These are phyloP conservation scores for Mycena leptocephala DNA, from an alignment of 768 basidiomycete genomes.

Conservation along the genomic window DNA sequence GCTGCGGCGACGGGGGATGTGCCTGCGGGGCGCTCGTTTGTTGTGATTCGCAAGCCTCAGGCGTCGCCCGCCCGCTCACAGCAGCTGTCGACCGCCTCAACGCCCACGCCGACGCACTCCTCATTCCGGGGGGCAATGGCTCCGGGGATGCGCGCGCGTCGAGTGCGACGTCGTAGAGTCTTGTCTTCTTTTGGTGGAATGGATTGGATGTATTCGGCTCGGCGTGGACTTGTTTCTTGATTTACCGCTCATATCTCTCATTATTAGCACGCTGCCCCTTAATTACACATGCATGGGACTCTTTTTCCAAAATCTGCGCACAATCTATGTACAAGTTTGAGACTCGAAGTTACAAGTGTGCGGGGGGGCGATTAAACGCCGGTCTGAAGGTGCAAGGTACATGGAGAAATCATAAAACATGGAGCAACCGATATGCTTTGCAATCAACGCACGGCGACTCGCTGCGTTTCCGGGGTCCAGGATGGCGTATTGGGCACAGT, in stretches of 20 bases:
- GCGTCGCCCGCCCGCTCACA: conserved; percentile 53
- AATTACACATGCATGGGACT: conserved; percentile 25
- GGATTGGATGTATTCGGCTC: background rate
- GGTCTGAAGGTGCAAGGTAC: too few relatives aligned
- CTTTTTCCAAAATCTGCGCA: too few relatives aligned
- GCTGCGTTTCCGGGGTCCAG: too few relatives aligned
- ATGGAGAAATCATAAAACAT: too few relatives aligned
- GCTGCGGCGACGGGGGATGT: conserved; percentile 49
- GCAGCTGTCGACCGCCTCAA: conserved; percentile 48
- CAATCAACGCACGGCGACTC: too few relatives aligned
- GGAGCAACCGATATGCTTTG: too few relatives aligned
- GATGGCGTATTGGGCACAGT: too few relatives aligned
- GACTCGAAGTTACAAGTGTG: too few relatives aligned
- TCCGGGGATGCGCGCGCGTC: conserved; percentile 35
- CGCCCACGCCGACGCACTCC: conserved; percentile 44
- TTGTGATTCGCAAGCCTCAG: conserved; percentile 78
- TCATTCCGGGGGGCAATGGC: conserved; percentile 19
- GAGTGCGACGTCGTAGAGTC: conserved; percentile 37
- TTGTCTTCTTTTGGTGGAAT: background rate
- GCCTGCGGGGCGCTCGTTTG: conserved; percentile 72
- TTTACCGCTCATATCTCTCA: too few relatives aligned
- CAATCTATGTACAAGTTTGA: too few relatives aligned
- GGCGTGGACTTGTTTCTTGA: conserved; percentile 27
- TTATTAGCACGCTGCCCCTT: conserved; percentile 5
- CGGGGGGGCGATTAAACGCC: too few relatives aligned